phyloP scores from a whole-genome alignment of 257 asterid genomes.

The Solanum chmielewskii region DNA sequence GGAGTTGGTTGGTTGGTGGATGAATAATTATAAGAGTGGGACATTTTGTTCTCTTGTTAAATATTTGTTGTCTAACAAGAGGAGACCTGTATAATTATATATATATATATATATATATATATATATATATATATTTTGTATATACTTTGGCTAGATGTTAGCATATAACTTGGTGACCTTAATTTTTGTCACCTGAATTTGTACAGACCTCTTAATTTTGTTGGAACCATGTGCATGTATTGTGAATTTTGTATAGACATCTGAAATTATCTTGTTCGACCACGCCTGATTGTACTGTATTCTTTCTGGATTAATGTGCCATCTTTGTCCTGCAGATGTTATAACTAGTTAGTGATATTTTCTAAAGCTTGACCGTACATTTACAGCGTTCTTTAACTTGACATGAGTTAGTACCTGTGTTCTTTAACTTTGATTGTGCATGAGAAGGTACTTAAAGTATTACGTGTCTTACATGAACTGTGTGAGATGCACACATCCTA shows the following conservation, averaged over 20 bases:
- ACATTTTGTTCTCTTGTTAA: slow-evolving; percentile 7
- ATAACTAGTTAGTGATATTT: not conserved
- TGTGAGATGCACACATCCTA: not conserved
- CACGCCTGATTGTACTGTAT: not conserved
- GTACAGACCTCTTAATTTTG: slow-evolving; percentile 37
- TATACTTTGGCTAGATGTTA: slow-evolving; percentile 15
- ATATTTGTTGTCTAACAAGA: not conserved
- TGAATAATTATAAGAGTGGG: slow-evolving; percentile 21
- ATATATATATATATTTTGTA: slow-evolving; percentile 24
- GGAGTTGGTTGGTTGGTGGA: slow-evolving; percentile 5
- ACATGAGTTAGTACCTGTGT: not conserved
- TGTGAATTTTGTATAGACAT: slow-evolving; percentile 45
- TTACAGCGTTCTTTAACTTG: not conserved
- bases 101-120: slow-evolving; percentile 9
- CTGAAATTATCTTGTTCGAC: slow-evolving; percentile 1
- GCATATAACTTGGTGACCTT: slow-evolving; percentile 17
- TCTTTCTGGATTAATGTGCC: not conserved
- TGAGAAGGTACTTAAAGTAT: not conserved
- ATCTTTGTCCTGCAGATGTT: not conserved
- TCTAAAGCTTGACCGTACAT: not conserved
- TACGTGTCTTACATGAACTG: not conserved
- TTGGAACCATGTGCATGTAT: not conserved
- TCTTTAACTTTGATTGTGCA: not conserved
- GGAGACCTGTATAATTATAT: slow-evolving; percentile 28
- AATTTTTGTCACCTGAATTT: slow-evolving; percentile 27